Percentiles rank a stretch among this genome's conserved stretches.
Evolutionary conservation across 768 basidiomycete genomes (phyloP).

Genomic region (Mycena chlorophos): DNA sequence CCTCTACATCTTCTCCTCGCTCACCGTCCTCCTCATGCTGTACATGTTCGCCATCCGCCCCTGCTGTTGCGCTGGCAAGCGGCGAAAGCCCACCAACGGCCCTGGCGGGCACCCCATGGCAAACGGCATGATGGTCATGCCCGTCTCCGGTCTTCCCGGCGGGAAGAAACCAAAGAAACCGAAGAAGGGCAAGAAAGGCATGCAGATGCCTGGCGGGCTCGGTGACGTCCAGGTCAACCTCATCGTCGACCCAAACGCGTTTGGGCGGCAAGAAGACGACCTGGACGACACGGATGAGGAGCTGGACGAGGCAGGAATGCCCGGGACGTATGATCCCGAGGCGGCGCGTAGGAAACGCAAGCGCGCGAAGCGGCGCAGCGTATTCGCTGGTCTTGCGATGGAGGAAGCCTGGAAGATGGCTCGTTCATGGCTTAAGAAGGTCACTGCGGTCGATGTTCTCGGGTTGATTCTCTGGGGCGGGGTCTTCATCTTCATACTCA

Average conservation of each 20-base stretch:
- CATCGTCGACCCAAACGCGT: constrained; percentile 67
- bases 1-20: constrained; percentile 56
- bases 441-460: constrained; percentile 49
- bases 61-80: constrained; percentile 47
- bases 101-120: constrained; percentile 27
- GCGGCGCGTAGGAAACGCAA: constrained; percentile 36
- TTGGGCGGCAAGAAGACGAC: constrained; percentile 43
- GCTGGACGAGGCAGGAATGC: constrained; percentile 38
- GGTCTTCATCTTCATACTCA: constrained; percentile 58
- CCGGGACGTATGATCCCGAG: constrained; percentile 35
- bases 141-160: constrained; percentile 54
- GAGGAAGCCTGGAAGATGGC: constrained; percentile 65
- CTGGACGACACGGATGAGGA: constrained; percentile 41
- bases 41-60: constrained; percentile 61
- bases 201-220: constrained; percentile 28
- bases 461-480: constrained; percentile 56
- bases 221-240: constrained; percentile 70
- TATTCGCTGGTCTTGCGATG: constrained; percentile 62
- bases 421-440: constrained; percentile 52
- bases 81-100: constrained; percentile 30
- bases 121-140: constrained; percentile 61
- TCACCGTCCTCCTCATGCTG: constrained; percentile 51
- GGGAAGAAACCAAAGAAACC: constrained; percentile 44
- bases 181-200: constrained; percentile 41
- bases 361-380: constrained; percentile 43